phyloP scores from a whole-genome alignment of 257 asterid species.

The Scutellaria minor region DNA sequence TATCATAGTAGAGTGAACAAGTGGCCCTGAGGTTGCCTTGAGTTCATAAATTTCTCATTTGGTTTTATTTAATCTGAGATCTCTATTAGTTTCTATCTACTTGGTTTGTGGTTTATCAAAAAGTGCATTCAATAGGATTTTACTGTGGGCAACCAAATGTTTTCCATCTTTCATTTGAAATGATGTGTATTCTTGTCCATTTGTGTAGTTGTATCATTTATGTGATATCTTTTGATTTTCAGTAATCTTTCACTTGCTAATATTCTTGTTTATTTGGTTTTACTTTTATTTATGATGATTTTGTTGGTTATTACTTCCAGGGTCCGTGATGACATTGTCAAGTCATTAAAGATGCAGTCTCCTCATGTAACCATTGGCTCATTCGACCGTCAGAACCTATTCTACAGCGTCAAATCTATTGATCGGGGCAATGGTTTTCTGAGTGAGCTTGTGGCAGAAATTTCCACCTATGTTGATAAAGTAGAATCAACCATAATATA shows the following conservation, averaged over 20 bases:
- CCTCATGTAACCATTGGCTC: slow-evolving; percentile 85
- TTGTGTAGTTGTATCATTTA: slow-evolving; percentile 14
- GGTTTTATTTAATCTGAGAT: slow-evolving; percentile 12
- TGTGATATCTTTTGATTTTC: slow-evolving; percentile 8
- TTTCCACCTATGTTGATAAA: slow-evolving; percentile 53
- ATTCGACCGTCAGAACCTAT: slow-evolving; percentile 89
- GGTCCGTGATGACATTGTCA: slow-evolving; percentile 76
- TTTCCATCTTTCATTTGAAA: background rate
- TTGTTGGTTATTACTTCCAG: slow-evolving; percentile 44
- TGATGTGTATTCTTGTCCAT: slow-evolving; percentile 17
- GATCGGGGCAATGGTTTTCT: slow-evolving; percentile 62
- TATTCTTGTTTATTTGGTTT: slow-evolving; percentile 7
- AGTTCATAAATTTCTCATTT: slow-evolving; percentile 1
- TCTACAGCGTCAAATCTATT: slow-evolving; percentile 74
- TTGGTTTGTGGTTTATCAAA: slow-evolving; percentile 14
- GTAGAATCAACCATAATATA: slow-evolving; percentile 76
- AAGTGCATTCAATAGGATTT: background rate
- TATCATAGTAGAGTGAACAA: background rate
- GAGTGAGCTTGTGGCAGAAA: slow-evolving; percentile 65
- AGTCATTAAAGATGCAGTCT: slow-evolving; percentile 71
- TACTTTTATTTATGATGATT: slow-evolving; percentile 1
- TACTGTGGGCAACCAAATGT: background rate
- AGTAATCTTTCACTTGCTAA: slow-evolving; percentile 17
- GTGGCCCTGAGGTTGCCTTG: background rate
- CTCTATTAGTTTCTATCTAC: background rate